phyloP scores from a whole-genome alignment of 2,329 filamentous ascomycete genomes.

The Fusarium brevicatenulatum region DNA sequence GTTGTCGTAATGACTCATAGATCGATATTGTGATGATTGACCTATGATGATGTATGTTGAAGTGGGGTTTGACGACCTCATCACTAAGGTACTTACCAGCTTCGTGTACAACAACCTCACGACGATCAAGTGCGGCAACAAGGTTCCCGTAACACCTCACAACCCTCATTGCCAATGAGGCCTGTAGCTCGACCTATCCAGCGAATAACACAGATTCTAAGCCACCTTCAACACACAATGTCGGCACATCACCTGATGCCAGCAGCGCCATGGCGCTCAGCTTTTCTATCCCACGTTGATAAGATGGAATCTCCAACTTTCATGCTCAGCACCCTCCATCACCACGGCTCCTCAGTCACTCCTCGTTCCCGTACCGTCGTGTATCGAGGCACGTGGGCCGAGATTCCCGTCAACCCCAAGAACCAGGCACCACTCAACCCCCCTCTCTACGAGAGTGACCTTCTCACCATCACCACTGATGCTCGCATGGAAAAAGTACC shows the following conservation, averaged over 20 bases:
- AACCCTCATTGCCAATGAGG: constrained; percentile 30
- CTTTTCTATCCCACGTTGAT: constrained; percentile 62
- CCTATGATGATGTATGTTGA: constrained; percentile 19
- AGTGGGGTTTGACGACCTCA: constrained; percentile 25
- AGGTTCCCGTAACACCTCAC: background rate
- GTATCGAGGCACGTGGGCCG: constrained; percentile 85
- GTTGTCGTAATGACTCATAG: constrained; percentile 35
- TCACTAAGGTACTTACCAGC: background rate
- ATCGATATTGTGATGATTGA: constrained; percentile 17
- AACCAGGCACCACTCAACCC: constrained; percentile 80
- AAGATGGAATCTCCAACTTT: constrained; percentile 61
- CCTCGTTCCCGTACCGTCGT: constrained; percentile 82
- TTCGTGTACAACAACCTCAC: constrained; percentile 2
- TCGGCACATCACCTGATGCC: constrained; percentile 30
- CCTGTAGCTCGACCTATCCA: constrained; percentile 22
- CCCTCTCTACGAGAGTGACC: constrained; percentile 74
- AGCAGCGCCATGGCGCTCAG: constrained; percentile 63
- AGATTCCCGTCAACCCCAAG: constrained; percentile 75
- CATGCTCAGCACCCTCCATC: constrained; percentile 62
- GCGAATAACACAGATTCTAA: constrained; percentile 44
- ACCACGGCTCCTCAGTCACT: constrained; percentile 49
- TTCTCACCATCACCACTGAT: constrained; percentile 88
- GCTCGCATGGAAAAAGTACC: constrained; percentile 84
- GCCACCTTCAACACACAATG: constrained; percentile 46
- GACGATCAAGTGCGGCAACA: background rate